Evolutionary conservation across 208 protist species (phyloP), one percentile per base, ranked within the genome.

Genomic region (Acanthamoeba royreba): DNA sequence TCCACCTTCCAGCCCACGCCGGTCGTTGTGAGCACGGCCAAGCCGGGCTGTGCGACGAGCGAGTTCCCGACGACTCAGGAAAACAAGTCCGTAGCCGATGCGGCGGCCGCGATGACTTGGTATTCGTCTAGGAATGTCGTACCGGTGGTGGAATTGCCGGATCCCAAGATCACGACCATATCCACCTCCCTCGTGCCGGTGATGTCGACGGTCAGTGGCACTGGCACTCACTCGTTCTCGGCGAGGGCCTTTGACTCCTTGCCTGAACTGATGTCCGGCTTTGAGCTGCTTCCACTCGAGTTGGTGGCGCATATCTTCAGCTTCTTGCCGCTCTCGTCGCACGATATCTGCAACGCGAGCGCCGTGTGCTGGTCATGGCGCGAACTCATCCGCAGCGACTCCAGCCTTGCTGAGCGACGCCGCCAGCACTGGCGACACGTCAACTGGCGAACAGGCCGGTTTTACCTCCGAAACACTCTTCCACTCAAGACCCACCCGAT

Each of bases 401-500:
- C 69, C 40, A 81, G 69, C 69, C 69, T 81, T 17, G 69, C 69
- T 22, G 69, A 33, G 15, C 69, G 69, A 25, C 45, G 69, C 13
- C 69, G 69, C 69, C 69, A 81, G 33, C 69, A 81, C 69, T 81
- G 69, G 69, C 69, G 69, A 8, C n/a, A 81, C 38, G 69, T 81
- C 69, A 81, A 81, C 69, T 81, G 69, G 69, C 69, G 69, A 33
- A 42, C 69, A 4, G 69, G 69, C 40, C 69, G 69, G 15, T 81
- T 81, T 42, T 81, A 81, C 69, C 69, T 81, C 1, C 69, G 69
- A 33, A 81, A 81, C 69, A 81, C 69, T 5, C 15, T 81, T 22
- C 40, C 69, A 22, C 69, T 81, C 69, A 81, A 81, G 69, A 81
- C 69, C 69, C 69, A 81, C 69, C 69, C 69, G 15, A 81, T 81